phyloP scores from a whole-genome alignment of 2,329 filamentous ascomycete genomes.

The Penicillium sumatraense region DNA sequence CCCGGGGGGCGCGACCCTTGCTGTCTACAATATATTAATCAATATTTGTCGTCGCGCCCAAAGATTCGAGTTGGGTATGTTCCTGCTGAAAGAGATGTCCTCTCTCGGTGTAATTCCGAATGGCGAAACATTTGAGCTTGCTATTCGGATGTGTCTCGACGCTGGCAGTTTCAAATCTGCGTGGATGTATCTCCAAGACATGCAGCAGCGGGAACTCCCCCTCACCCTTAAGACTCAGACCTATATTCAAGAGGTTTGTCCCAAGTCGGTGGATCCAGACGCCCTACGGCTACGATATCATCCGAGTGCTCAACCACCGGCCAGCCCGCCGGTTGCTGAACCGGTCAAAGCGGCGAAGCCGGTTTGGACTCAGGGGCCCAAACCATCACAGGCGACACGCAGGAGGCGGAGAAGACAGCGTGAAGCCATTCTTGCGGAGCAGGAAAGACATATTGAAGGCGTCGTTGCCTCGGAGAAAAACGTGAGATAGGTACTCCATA shows the following conservation, averaged over 20 bases:
- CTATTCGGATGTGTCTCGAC: constrained; percentile 62
- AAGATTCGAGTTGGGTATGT: constrained; percentile 62
- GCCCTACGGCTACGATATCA: constrained; percentile 37
- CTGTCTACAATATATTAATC: constrained; percentile 66
- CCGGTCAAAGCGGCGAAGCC: not conserved
- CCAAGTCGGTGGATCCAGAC: constrained; percentile 33
- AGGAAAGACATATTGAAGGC: not conserved
- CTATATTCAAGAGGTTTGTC: constrained; percentile 36
- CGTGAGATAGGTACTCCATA: not conserved
- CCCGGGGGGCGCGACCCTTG: constrained; percentile 45
- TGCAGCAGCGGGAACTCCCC: constrained; percentile 34
- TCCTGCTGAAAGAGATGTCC: constrained; percentile 66
- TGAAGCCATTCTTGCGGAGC: not conserved
- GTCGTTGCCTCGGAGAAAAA: not conserved
- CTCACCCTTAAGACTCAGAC: constrained; percentile 29
- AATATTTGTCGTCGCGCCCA: constrained; percentile 50
- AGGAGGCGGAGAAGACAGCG: not conserved
- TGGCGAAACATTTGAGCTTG: constrained; percentile 63
- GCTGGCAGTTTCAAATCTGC: constrained; percentile 40
- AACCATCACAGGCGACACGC: not conserved
- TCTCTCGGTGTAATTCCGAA: constrained; percentile 60
- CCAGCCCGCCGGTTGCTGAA: not conserved
- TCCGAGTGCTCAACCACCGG: constrained; percentile 25
- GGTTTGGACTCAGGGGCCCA: not conserved
- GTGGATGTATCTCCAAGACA: constrained; percentile 44